Evolutionary conservation across 2,329 filamentous ascomycete genomes (phyloP), one percentile per base, ranked within the genome.

Genomic region (Mariannaea elegans): DNA sequence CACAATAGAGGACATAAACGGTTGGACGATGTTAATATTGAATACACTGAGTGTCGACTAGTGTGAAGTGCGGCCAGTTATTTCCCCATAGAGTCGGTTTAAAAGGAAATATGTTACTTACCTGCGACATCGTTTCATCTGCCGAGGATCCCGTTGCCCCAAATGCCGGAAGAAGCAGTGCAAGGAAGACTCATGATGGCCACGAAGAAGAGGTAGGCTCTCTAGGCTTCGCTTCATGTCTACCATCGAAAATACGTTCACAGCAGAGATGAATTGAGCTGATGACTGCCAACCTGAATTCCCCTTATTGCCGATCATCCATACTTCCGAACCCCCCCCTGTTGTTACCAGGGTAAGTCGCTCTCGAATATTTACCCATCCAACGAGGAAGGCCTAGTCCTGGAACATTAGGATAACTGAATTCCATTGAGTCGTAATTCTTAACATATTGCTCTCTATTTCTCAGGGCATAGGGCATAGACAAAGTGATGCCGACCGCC

Each of bases 401-500:
- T n/a, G n/a, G 2, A n/a, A 4, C 0, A 7, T 12, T 21, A 42
- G 4, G 7, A 2, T 1, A 0, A 0, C 10, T 13, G 18, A n/a
- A n/a, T n/a, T n/a, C n/a, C n/a, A 3, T 4, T 9, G 21, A 8
- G 12, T 0, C 3, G 7, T 6, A 1, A 2, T 29, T 56, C 68
- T 31, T 51, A 78, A 76, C 70, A 76, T 73, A 70, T 56, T 32
- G 71, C 76, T 49, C 70, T 76, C 77, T 78, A 80, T 18, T 63
- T 66, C 0, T 77, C 72, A 3, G 74, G 73, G 27, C 73, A 78
- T 9, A 80, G 55, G 0, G 77, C 76, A 59, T 78, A 78, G 2
- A 77, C 77, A 23, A 78, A 80, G 47, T 81, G 77, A 67, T 81
- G 81, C 36, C 81, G 79, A 1, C 80, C 79, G 7, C 78, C 79